phyloP scores from a whole-genome alignment of 345 rosid genomes.

The Lepidium didymum region DNA sequence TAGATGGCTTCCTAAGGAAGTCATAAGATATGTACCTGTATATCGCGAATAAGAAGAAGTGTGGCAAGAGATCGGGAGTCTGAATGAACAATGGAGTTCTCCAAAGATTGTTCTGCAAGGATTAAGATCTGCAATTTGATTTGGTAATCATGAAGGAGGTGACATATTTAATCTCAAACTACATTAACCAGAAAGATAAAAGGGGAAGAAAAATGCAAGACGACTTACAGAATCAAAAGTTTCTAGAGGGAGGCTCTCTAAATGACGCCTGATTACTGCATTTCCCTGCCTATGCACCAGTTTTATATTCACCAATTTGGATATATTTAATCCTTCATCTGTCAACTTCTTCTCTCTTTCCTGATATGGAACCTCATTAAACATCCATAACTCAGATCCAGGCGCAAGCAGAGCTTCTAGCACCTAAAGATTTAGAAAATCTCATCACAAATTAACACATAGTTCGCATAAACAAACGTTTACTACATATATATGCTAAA shows the following conservation, averaged over 20 bases:
- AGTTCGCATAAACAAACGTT: not conserved
- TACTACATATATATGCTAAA: not conserved
- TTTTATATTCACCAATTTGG: conserved; percentile 48
- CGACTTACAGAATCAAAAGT: conserved; percentile 95
- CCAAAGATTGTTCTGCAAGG: conserved; percentile 95
- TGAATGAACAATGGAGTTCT: conserved; percentile 89
- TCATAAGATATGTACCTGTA: conserved; percentile 48
- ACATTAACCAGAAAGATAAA: not conserved
- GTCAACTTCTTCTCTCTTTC: conserved; percentile 75
- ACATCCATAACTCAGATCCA: conserved; percentile 93
- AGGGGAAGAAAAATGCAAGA: not conserved
- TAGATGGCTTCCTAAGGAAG: not conserved
- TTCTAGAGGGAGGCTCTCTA: conserved; percentile 78
- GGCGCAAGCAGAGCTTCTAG: conserved; percentile 82
- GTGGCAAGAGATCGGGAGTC: conserved; percentile 94
- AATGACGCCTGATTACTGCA: conserved; percentile 77
- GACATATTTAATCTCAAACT: not conserved
- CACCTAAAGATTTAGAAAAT: conserved; percentile 40
- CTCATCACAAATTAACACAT: not conserved
- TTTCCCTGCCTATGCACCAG: conserved; percentile 84
- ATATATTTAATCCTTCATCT: conserved; percentile 70
- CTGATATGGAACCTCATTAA: conserved; percentile 78
- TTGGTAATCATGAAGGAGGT: conserved; percentile 35
- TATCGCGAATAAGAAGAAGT: conserved; percentile 91
- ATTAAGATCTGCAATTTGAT: conserved; percentile 76